These are phyloP conservation scores for Globisporangium lucens DNA, from an alignment of 352 stramenopile genomes.

Conservation along the genomic window DNA sequence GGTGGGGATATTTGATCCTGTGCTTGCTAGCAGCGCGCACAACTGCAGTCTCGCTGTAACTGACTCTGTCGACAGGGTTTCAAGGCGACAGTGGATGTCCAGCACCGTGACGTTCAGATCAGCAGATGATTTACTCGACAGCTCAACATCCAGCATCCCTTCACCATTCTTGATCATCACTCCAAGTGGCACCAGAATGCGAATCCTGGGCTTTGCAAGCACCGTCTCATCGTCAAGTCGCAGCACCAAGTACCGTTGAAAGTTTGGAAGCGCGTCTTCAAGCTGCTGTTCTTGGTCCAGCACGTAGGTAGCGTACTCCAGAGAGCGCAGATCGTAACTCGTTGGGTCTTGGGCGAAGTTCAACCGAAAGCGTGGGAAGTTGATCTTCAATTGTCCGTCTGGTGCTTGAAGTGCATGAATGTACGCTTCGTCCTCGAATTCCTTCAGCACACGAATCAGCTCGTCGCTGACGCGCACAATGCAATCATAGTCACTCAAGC, in stretches of 20 bases:
- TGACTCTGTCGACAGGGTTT: slow-evolving; percentile 28
- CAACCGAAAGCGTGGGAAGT: slow-evolving; percentile 40
- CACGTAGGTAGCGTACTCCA: slow-evolving; percentile 34
- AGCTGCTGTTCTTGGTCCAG: slow-evolving; percentile 35
- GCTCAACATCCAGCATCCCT: slow-evolving; percentile 19
- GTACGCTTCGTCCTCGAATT: slow-evolving; percentile 31
- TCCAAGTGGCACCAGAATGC: slow-evolving; percentile 35
- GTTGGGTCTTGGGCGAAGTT: slow-evolving; percentile 25
- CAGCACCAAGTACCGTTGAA: slow-evolving; percentile 36
- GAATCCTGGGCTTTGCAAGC: slow-evolving; percentile 17
- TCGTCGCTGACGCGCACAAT: neutral
- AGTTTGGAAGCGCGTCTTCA: slow-evolving; percentile 30
- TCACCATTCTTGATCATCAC: slow-evolving; percentile 13
- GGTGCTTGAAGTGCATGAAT: slow-evolving; percentile 27
- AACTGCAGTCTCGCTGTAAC: slow-evolving; percentile 34
- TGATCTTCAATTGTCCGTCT: slow-evolving; percentile 23
- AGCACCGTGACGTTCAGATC: slow-evolving; percentile 21
- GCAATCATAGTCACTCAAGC: neutral
- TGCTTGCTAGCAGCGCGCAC: slow-evolving; percentile 31
- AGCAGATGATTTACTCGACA: slow-evolving; percentile 9
- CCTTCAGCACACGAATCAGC: neutral
- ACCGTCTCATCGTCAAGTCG: slow-evolving; percentile 11
- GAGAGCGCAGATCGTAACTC: slow-evolving; percentile 20
- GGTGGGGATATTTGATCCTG: slow-evolving; percentile 25
- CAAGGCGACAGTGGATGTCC: slow-evolving; percentile 28